Conservation (phyloP, 2,329 filamentous ascomycete genomes). For the Fusarium continuum region DNA sequence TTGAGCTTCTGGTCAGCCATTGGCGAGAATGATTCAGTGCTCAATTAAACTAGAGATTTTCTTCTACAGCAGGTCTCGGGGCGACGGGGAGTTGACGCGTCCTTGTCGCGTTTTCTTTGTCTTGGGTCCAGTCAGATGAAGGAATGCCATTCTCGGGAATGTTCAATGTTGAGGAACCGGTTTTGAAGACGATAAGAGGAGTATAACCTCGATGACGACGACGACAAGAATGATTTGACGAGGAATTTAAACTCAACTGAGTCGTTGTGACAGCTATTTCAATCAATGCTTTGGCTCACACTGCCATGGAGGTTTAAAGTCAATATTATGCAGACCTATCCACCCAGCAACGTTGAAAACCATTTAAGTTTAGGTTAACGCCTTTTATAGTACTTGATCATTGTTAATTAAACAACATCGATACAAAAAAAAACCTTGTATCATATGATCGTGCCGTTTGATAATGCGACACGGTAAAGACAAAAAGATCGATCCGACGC, state of each 20-base stretch:
- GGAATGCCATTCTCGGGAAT: conserved; percentile 1
- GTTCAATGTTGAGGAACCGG: neutral
- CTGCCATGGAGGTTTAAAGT: neutral
- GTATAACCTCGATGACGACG: no score
- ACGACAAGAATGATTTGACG: no score
- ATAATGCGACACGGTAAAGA: fast-evolving
- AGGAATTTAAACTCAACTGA: neutral
- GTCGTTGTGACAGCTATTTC: neutral
- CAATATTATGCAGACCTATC: neutral
- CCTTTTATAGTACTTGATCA: no score
- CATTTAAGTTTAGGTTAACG: no score
- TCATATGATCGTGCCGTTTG: no score
- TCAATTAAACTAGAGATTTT: conserved; percentile 3
- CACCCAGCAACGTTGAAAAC: conserved; percentile 11
- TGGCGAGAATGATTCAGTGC: conserved; percentile 10
- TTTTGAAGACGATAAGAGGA: neutral
- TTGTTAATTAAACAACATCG: no score
- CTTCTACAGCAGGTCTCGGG: conserved; percentile 3
- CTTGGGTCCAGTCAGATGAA: neutral
- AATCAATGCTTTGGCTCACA: neutral
- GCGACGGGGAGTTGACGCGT: conserved; percentile 3
- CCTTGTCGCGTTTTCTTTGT: conserved; percentile 15
- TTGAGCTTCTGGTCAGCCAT: conserved; percentile 10
- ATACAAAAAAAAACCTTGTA: no score
- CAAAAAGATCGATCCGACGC: conserved; percentile 34